Evolutionary conservation across 2,329 filamentous ascomycete species (phyloP).

Genomic region (Trichoderma breve): DNA sequence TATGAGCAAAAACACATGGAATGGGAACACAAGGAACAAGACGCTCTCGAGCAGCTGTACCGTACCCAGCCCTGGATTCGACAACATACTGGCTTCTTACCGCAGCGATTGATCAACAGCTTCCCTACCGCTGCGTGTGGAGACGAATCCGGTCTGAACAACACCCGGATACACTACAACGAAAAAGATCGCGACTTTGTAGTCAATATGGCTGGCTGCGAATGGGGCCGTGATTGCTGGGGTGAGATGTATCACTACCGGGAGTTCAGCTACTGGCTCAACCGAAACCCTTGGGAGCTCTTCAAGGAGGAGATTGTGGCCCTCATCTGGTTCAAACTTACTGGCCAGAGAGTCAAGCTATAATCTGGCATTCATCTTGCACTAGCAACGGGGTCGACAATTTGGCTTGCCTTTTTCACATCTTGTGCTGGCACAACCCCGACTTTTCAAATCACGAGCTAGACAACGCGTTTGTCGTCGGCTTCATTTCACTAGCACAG

Average conservation of each 20-base stretch:
- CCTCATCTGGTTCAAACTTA: slow-evolving; percentile 61
- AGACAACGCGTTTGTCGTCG: neutral
- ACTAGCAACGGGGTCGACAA: neutral
- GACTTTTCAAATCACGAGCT: neutral
- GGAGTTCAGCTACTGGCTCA: slow-evolving; percentile 85
- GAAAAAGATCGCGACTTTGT: slow-evolving; percentile 84
- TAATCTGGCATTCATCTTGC: slow-evolving; percentile 30
- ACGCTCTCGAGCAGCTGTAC: slow-evolving; percentile 91
- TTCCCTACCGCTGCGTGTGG: slow-evolving; percentile 89
- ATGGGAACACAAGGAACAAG: slow-evolving; percentile 99
- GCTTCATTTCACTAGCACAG: slow-evolving; percentile 12
- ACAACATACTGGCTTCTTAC: slow-evolving; percentile 81
- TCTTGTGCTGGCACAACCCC: slow-evolving; percentile 3
- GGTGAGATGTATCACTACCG: slow-evolving; percentile 96
- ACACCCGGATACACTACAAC: slow-evolving; percentile 80
- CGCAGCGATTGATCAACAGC: slow-evolving; percentile 89
- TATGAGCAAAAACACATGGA: slow-evolving; percentile 99
- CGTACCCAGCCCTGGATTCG: slow-evolving; percentile 88
- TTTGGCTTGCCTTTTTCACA: neutral
- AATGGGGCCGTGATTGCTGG: slow-evolving; percentile 97
- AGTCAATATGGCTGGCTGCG: slow-evolving; percentile 97
- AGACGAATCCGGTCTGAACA: slow-evolving; percentile 61
- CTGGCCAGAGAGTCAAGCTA: slow-evolving; percentile 59
- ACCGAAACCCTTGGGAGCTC: slow-evolving; percentile 76
- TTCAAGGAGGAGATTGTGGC: slow-evolving; percentile 67